phyloP scores from a whole-genome alignment of 192 early-diverging fungal genomes.

The Chytriomyces sp. region DNA sequence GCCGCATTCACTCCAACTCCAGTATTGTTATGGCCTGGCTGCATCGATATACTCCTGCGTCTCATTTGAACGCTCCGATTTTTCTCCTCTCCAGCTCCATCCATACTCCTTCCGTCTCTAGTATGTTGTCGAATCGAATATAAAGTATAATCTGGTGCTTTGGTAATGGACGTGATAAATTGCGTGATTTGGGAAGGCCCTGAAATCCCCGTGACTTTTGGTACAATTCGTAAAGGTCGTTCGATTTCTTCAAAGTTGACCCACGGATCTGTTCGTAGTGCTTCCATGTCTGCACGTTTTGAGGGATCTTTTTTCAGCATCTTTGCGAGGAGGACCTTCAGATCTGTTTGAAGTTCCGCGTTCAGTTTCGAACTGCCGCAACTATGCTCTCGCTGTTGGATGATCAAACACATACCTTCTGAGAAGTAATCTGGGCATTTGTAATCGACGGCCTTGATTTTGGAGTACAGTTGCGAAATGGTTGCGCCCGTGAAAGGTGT shows the following conservation, averaged over 20 bases:
- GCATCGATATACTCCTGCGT: constrained; percentile 40
- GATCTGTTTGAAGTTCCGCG: constrained; percentile 34
- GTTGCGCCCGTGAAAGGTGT: constrained; percentile 62
- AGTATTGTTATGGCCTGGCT: neutral
- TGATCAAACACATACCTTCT: constrained; percentile 31
- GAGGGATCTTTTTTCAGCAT: constrained; percentile 65
- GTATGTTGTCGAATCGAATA: constrained; percentile 55
- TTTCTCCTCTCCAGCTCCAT: constrained; percentile 27
- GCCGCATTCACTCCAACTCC: too few species aligned
- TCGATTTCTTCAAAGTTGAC: constrained; percentile 62
- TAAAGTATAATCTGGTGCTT: constrained; percentile 51
- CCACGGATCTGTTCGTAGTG: constrained; percentile 59
- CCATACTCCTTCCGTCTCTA: constrained; percentile 45
- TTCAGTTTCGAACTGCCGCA: neutral
- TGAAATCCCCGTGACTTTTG: constrained; percentile 47
- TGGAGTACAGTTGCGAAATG: constrained; percentile 60
- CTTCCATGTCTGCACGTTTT: constrained; percentile 58
- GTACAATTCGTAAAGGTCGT: constrained; percentile 46
- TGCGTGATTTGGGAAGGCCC: constrained; percentile 50
- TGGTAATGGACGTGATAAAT: constrained; percentile 56
- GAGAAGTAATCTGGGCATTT: constrained; percentile 66
- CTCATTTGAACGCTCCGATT: constrained; percentile 44
- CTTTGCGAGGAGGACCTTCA: constrained; percentile 49
- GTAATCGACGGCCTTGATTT: constrained; percentile 66
- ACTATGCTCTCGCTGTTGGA: neutral